phyloP scores from a whole-genome alignment of 202 grass and related monocot genomes.

The Bolboschoenoplectus hybrid region DNA sequence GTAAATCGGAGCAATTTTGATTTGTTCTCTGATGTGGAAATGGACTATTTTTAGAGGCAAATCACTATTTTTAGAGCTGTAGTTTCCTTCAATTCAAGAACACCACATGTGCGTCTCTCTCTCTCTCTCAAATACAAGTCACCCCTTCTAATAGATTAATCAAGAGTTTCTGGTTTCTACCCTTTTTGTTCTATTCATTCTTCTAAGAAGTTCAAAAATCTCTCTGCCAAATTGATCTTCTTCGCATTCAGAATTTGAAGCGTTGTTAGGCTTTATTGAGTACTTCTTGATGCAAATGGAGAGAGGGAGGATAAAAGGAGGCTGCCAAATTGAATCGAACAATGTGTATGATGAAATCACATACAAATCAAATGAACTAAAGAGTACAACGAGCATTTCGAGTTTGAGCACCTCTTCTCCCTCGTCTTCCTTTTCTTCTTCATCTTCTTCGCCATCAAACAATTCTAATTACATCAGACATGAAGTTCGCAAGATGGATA shows the following conservation, averaged over 20 bases:
- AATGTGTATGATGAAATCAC: neutral
- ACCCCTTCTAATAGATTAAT: neutral
- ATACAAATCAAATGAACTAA: slow-evolving; percentile 23
- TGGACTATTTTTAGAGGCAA: slow-evolving; percentile 16
- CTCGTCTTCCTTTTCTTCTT: slow-evolving; percentile 27
- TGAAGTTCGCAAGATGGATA: slow-evolving; percentile 71
- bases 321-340: slow-evolving; percentile 23
- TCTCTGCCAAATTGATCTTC: neutral
- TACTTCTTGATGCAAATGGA: neutral
- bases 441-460: slow-evolving; percentile 31
- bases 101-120: neutral
- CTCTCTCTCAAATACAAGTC: slow-evolving; percentile 7
- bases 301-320: neutral
- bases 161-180: neutral
- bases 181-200: neutral
- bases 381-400: neutral
- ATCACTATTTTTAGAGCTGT: slow-evolving; percentile 15
- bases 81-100: neutral
- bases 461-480: slow-evolving; percentile 51
- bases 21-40: slow-evolving; percentile 28
- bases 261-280: neutral
- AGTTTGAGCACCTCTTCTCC: slow-evolving; percentile 13
- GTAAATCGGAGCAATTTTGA: slow-evolving; percentile 25
- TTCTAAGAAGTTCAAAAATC: neutral
- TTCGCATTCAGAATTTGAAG: slow-evolving; percentile 4